Percentiles rank a stretch among this genome's conserved stretches.
Conservation (phyloP, 2,329 filamentous ascomycete genomes). For the Xylaria sp. region DNA sequence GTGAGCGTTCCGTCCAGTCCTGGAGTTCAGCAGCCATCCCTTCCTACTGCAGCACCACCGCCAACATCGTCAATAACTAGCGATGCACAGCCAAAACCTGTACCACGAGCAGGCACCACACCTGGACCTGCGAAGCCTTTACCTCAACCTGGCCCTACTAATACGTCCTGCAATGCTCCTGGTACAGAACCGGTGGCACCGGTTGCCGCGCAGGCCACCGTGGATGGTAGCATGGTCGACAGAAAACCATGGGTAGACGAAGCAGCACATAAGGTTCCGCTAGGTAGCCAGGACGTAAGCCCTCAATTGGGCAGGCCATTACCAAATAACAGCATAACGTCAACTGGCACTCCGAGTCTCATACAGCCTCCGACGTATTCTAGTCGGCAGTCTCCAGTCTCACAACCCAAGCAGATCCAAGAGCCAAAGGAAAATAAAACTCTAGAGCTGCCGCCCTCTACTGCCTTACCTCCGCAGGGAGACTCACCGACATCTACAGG, state of each 20-base stretch:
- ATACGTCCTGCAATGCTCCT: conserved; percentile 17
- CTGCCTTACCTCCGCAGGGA: conserved; percentile 34
- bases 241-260: conserved; percentile 13
- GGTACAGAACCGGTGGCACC: neutral
- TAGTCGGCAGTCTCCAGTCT: conserved; percentile 17
- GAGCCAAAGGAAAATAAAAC: conserved; percentile 13
- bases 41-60: conserved; percentile 12
- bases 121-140: conserved; percentile 10
- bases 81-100: conserved; percentile 30
- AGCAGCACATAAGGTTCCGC: conserved; percentile 12
- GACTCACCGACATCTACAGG: conserved; percentile 28
- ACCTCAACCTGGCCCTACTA: conserved; percentile 14
- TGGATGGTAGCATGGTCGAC: neutral
- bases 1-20: conserved; percentile 27
- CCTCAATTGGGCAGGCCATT: neutral
- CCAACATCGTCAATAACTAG: conserved; percentile 25
- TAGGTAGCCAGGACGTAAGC: conserved; percentile 18
- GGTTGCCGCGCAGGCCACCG: conserved; percentile 1
- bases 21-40: conserved; percentile 25
- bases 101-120: conserved; percentile 10
- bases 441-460: conserved; percentile 10
- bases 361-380: neutral
- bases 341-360: conserved; percentile 4
- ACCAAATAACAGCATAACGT: neutral
- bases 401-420: conserved; percentile 4